A percentile compares a stretch with the other conserved stretches of the same genome.
Evolutionary conservation across 805 yeast genomes (phyloP).

Genomic region (Kuraishia hungarica): DNA sequence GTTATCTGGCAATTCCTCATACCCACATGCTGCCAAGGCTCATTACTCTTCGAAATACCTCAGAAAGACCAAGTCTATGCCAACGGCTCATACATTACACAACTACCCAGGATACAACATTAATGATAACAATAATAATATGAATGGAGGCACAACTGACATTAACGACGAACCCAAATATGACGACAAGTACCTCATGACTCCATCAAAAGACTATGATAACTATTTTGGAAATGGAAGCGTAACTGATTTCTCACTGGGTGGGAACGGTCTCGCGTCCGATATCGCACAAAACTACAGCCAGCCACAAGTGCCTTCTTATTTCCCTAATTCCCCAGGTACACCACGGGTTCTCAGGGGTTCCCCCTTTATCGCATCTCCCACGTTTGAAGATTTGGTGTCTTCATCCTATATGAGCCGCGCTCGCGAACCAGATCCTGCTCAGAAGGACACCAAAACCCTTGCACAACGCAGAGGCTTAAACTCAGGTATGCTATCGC

Average conservation of each 20-base stretch:
- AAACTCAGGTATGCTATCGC: not conserved
- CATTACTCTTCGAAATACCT: slow-evolving; percentile 12
- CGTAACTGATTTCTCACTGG: not conserved
- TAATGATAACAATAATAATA: slow-evolving; percentile 1
- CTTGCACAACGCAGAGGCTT: not conserved
- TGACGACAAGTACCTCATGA: slow-evolving; percentile 5
- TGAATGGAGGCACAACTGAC: not conserved
- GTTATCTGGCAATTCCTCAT: slow-evolving; percentile 5
- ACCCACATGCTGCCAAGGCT: slow-evolving; percentile 3
- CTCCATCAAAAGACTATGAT: slow-evolving; percentile 14
- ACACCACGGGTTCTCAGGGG: slow-evolving; percentile 1
- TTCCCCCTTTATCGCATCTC: slow-evolving; percentile 1
- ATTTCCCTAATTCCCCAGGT: slow-evolving; percentile 4
- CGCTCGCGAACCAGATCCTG: not conserved
- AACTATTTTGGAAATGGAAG: slow-evolving; percentile 6
- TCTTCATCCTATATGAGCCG: not conserved
- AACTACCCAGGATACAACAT: not conserved
- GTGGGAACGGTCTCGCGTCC: not conserved
- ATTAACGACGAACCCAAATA: not conserved
- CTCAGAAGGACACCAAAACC: not conserved
- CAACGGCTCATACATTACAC: not conserved
- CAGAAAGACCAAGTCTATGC: slow-evolving; percentile 12
- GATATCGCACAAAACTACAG: not conserved
- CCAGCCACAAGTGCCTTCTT: not conserved
- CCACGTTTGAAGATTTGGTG: not conserved